Evolutionary conservation across 768 basidiomycete species (phyloP).

Genomic region (Termitomyces sp.): DNA sequence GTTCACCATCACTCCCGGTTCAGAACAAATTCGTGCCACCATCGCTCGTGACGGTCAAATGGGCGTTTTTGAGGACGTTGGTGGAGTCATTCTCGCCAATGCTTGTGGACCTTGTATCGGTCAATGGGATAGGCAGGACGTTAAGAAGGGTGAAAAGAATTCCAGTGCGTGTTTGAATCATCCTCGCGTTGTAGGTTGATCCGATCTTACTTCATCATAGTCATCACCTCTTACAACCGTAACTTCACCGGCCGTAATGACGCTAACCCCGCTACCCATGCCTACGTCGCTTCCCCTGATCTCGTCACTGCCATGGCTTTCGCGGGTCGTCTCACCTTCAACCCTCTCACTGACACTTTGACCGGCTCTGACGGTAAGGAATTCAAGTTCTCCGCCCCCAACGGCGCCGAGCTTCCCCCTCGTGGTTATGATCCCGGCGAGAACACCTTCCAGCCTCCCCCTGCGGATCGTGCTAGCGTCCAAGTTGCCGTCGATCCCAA

Average conservation of each 20-base stretch:
- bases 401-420: constrained; percentile 90
- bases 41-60: constrained; percentile 96
- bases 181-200: neutral
- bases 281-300: constrained; percentile 91
- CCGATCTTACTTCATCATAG: constrained; percentile 29
- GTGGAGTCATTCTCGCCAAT: constrained; percentile 93
- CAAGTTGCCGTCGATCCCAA: constrained; percentile 79
- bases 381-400: constrained; percentile 94
- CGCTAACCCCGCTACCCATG: constrained; percentile 98
- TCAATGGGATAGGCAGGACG: constrained; percentile 97
- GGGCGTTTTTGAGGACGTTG: constrained; percentile 77
- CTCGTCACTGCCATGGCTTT: constrained; percentile 97
- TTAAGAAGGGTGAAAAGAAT: constrained; percentile 95
- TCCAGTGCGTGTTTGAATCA: constrained; percentile 60
- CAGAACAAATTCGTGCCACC: constrained; percentile 97
- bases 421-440: constrained; percentile 95
- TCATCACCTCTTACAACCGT: constrained; percentile 99
- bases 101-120: constrained; percentile 99
- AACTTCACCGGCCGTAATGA: constrained; percentile 99
- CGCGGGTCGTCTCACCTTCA: constrained; percentile 92
- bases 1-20: constrained; percentile 98
- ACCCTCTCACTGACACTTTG: constrained; percentile 90
- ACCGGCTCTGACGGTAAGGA: constrained; percentile 87
- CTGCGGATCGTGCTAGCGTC: constrained; percentile 76
- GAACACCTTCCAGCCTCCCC: constrained; percentile 96